Evolutionary conservation across 1,139 yeast genomes (phyloP).

Genomic region (Tardiomyces depauwii): DNA sequence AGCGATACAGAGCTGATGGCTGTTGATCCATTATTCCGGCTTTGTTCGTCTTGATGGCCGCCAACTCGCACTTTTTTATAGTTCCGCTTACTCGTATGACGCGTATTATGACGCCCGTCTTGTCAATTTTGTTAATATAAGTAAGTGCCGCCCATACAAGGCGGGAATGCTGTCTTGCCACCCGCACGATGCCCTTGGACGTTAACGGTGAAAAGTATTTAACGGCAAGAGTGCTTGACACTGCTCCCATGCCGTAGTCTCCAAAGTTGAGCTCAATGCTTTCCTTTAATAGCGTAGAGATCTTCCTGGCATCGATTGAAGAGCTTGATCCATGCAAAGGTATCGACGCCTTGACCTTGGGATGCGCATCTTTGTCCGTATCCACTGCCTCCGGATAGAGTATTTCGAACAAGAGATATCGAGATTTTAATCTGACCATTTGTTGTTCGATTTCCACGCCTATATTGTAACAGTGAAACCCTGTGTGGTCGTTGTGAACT

Average conservation of each 20-base stretch:
- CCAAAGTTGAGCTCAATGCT: constrained; percentile 58
- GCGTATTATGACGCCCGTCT: constrained; percentile 43
- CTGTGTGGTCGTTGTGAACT: not conserved
- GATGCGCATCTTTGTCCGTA: not conserved
- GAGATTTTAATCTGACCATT: constrained; percentile 82
- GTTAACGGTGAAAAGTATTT: constrained; percentile 78
- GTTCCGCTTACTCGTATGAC: constrained; percentile 78
- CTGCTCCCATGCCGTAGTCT: constrained; percentile 63
- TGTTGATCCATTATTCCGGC: constrained; percentile 10
- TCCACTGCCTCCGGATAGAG: constrained; percentile 39
- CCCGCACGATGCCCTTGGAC: constrained; percentile 74
- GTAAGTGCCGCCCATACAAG: constrained; percentile 60
- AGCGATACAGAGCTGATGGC: not conserved
- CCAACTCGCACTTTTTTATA: constrained; percentile 71
- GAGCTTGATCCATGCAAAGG: constrained; percentile 6
- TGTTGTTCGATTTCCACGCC: not conserved
- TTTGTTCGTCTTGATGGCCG: constrained; percentile 32
- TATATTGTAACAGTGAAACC: too few species aligned
- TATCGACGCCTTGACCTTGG: not conserved
- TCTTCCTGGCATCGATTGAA: constrained; percentile 21
- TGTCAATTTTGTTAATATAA: constrained; percentile 44
- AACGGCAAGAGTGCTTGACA: constrained; percentile 43
- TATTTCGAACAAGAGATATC: constrained; percentile 74
- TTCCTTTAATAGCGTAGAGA: constrained; percentile 36
- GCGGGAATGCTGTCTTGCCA: constrained; percentile 55